phyloP scores from a whole-genome alignment of 805 yeast species.

The Cyberlindnera euphorbiiphila region DNA sequence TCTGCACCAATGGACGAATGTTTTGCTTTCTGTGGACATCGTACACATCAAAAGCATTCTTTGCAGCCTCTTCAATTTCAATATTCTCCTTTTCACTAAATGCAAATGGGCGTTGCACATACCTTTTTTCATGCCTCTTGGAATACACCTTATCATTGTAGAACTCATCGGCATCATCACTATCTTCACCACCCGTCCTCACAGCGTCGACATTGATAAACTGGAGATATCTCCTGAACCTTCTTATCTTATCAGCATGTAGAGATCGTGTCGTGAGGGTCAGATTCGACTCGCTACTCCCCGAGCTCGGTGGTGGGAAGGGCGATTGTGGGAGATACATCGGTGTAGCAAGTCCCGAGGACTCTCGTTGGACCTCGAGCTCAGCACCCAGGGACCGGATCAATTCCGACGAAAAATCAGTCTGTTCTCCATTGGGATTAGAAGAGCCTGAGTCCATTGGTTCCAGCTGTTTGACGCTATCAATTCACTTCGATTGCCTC shows the following conservation, averaged over 20 bases:
- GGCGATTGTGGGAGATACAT: slow-evolving; percentile 8
- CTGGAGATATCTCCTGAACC: slow-evolving; percentile 17
- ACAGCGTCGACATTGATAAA: slow-evolving; percentile 12
- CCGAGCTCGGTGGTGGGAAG: not conserved
- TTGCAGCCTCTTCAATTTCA: slow-evolving; percentile 10
- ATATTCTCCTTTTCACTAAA: slow-evolving; percentile 8
- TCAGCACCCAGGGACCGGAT: not conserved
- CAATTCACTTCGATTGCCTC: too few species aligned
- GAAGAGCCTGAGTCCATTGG: not conserved
- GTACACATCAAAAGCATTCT: slow-evolving; percentile 12
- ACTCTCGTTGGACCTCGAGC: slow-evolving; percentile 3
- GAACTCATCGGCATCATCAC: slow-evolving; percentile 20
- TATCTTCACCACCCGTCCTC: slow-evolving; percentile 7
- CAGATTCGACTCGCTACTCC: slow-evolving; percentile 1
- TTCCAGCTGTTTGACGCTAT: too few species aligned
- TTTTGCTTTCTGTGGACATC: slow-evolving; percentile 19
- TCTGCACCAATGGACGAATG: not conserved
- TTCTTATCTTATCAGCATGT: slow-evolving; percentile 15
- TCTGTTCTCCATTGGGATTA: too few species aligned
- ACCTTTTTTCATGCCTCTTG: slow-evolving; percentile 7
- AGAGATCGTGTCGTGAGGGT: slow-evolving; percentile 5
- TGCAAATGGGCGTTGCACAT: slow-evolving; percentile 9
- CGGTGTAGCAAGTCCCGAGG: slow-evolving; percentile 10
- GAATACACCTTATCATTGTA: slow-evolving; percentile 10
- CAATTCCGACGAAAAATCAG: not conserved